Base-by-base conservation (phyloP, 208 protist species). In the Crithidia expoeki region DNA sequence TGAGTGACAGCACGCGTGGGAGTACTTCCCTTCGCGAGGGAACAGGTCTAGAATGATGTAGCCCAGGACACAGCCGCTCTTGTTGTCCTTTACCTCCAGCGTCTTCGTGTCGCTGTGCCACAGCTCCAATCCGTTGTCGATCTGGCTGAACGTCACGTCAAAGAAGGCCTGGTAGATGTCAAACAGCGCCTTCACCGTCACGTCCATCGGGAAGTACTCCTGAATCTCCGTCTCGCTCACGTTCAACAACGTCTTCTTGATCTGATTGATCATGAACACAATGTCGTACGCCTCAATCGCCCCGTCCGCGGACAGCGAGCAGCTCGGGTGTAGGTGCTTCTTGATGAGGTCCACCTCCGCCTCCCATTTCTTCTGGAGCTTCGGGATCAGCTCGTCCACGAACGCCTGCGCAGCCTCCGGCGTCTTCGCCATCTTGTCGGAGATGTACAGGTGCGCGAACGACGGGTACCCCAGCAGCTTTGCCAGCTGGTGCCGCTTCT, bases 31-130 rank as follows among this genome's bases (percentile, higher is more conserved):
- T 42, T 96, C 88, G 49, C 91, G 81, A 11, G 91, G 91, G 75
- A 93, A 96, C 19, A 96, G 72, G 67, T 96, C 91, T 40, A 93
- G 70, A 28, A 96, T 83, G 75, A 96, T 87, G 72, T 88, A 79
- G 34, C 91, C 91, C 58, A 94, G 79, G n/a, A 80, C 53, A 21
- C 78, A 68, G 28, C 74, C 79, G 55, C 71, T 86, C 56, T 62
- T 71, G 67, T 88, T 88, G 64, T 95, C 87, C 17, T 74, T 67
- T 11, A 95, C 84, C 69, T 83, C 81, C 52, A 95, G 81, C 32
- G 90, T 93, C 60, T 81, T 88, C 28, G 81, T 69, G 42, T 88
- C 75, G 32, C 47, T 62, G 64, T 92, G 79, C 90, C 90, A 95
- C 63, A 96, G 77, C 60, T 90, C 86, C 7, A 44, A 36, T 19